Base-by-base conservation (phyloP, 208 protist genomes). In the Acanthamoeba lenticulata region DNA sequence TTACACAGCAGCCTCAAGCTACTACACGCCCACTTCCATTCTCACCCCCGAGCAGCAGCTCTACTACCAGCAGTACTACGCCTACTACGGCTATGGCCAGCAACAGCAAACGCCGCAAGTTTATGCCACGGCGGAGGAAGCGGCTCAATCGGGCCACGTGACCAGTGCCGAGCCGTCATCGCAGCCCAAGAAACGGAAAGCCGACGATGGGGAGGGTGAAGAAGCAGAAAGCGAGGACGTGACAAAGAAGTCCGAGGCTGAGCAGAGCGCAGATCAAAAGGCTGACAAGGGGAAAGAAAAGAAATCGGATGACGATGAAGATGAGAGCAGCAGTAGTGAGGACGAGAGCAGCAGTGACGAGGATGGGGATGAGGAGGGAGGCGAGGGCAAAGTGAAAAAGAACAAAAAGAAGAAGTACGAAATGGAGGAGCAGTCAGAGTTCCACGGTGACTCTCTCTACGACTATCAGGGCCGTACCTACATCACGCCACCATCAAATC, bases 391-490 rank as follows among this genome's bases (percentile, higher is more conserved):
- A 27, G n/a, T 45, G 11, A 44, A 77, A 44, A 44, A 77, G 38
- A 44, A 44, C 5, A 44, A 77, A n/a, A 44, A 34, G 38, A 77
- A 34, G 38, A 17, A 36, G 38, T 15, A n/a, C 9, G 38, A 77
- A n/a, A 4, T 6, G 81, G 21, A 89, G 45, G 47, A 52, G 36
- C 27, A 32, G 27, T 89, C 81, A 24, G 36, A 38, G 29, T 89
- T 89, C 81, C 81, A 89, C 15, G 81, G 47, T 19, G 81, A 52
- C 17, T 38, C 17, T 29, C 45, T 52, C 21, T 44, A 45, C n/a
- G 81, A 89, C 29, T 89, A 89, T 65, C 32, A 44, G 45, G 81
- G 81, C n/a, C 36, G 81, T 19, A 89, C 81, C n/a, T 89, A 65
- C 36, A 62, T 89, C n/a, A 32, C 44, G 15, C 52, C 44, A 0